Base-by-base conservation (phyloP, 2,329 filamentous ascomycete species). In the Calonectria hongkongensis region DNA sequence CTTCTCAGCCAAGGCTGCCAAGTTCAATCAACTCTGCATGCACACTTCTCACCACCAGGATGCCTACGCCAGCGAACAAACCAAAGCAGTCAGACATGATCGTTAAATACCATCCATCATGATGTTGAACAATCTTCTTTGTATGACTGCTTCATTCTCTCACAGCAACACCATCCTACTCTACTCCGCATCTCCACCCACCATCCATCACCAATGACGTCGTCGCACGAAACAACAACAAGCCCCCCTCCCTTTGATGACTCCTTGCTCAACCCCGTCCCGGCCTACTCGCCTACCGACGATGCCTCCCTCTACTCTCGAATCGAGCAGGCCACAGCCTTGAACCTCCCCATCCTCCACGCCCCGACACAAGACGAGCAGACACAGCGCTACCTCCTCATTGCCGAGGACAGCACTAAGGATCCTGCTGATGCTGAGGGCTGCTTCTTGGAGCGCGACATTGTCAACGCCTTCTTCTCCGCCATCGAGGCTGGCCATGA, bases 381-480 rank as follows among this genome's bases (percentile, higher is more conserved):
- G 54, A 13, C 47, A 48, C 36, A 25, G n/a, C 54, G 0, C 33
- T 27, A n/a, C n/a, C 33, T 48, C 5, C 28, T 65, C 21, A 9
- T 66, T 3, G 47, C 65, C 10, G 28, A 28, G 48, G n/a, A 58
- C 27, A 21, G 8, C 25, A 47, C 28, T 1, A 25, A 9, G n/a
- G 58, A 28, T 10, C 48, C 74, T 30, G 47, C 47, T 2, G 41
- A 27, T 9, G 28, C 60, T 7, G 41, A 56, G 4, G 65, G 70
- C 39, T 69, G 47, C 41, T 63, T 39, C 30, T 62, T 81, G 25
- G 71, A 81, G 51, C 33, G 13, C n/a, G 76, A 79, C 16, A 81
- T 85, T 21, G 78, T 84, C 28, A 21, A 65, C 18, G 62, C 79
- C 66, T 82, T 84, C 74, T 84, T 80, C 72, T 10, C 47, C 18